Evolutionary conservation across 495 filamentous ascomycete genomes (phyloP).

Genomic region (Astrothelium subdiscretum): DNA sequence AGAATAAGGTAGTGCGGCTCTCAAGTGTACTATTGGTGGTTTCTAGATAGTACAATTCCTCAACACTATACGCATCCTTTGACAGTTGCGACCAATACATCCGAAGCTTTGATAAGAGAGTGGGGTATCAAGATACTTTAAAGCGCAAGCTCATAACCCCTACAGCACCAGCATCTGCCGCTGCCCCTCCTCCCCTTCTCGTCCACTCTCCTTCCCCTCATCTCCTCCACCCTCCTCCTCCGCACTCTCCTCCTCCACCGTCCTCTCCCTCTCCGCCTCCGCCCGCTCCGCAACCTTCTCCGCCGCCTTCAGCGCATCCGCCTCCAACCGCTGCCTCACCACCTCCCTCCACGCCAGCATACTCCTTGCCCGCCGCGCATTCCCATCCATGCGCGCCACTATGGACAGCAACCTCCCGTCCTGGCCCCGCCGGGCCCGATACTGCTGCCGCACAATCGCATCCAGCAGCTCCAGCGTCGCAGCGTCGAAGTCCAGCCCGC

Average conservation of each 20-base stretch:
- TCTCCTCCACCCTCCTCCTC: background rate
- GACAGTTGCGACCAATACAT: background rate
- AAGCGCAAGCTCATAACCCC: too few relatives aligned
- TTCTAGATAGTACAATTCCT: too few relatives aligned
- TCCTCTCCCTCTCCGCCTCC: background rate
- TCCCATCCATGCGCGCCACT: conserved; percentile 11
- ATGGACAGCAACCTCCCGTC: conserved; percentile 12
- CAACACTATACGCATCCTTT: too few relatives aligned
- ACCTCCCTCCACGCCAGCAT: conserved; percentile 14
- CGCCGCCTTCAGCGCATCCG: conserved; percentile 10
- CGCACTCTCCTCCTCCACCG: conserved; percentile 1
- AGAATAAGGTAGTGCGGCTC: background rate
- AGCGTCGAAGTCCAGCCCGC: conserved; percentile 49
- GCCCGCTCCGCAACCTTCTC: conserved; percentile 3
- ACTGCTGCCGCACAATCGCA: conserved; percentile 9
- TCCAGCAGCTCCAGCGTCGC: conserved; percentile 44
- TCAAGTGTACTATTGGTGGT: background rate
- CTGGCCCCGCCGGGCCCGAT: conserved; percentile 1
- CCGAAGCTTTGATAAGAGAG: background rate
- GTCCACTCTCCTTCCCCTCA: background rate
- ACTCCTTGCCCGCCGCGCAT: conserved; percentile 3
- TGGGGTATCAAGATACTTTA: background rate
- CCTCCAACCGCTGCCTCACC: conserved; percentile 13
- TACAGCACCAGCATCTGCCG: background rate
- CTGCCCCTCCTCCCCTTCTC: background rate